Evolutionary conservation across 78 protist genomes (phyloP), one percentile per base, ranked within the genome.

Genomic region (Pelomyxa schiedti): DNA sequence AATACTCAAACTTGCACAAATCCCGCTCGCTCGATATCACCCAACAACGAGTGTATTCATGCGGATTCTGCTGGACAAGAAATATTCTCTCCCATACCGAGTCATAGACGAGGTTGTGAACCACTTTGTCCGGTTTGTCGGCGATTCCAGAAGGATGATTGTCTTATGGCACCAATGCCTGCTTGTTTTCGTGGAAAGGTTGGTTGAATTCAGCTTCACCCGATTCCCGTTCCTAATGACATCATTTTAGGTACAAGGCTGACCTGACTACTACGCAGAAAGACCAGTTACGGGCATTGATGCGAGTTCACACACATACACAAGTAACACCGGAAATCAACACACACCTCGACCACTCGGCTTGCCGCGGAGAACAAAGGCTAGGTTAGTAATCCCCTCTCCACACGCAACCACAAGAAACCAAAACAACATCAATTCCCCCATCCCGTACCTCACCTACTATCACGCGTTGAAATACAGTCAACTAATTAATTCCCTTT

Each of bases 81-180:
- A 87, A 74, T 92, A 93, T 53, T 90, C 93, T 69, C 80, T 95
- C 64, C 96, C 98, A 32, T 78, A 71, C 74, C 89, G 89, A 22
- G 95, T 90, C 8, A 68, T 95, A 42, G 94, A 92, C 70, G 63
- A 81, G 29, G 70, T 93, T 3, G 92, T 86, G 24, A 80, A 64
- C 5, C 92, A 92, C 26, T 90, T 90, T 66, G 39, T 75, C 24
- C 1, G 24, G 9, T 76, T 81, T 63, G 16, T 1, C 4, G 63
- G 73, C 0, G 88, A 75, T 35, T n/a, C 1, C 16, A 37, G 77
- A n/a, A 71, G 43, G 75, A 76, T 92, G 16, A 96, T 97, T 0
- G 92, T 95, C 39, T 41, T 94, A 24, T 95, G 98, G 98, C 95
- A 91, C 72, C 89, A 79, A 77, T 40, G 87, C 35, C 78, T 93